Evolutionary conservation across 768 basidiomycete species (phyloP), one percentile per base, ranked within the genome.

Genomic region (Lentinula raphanica): DNA sequence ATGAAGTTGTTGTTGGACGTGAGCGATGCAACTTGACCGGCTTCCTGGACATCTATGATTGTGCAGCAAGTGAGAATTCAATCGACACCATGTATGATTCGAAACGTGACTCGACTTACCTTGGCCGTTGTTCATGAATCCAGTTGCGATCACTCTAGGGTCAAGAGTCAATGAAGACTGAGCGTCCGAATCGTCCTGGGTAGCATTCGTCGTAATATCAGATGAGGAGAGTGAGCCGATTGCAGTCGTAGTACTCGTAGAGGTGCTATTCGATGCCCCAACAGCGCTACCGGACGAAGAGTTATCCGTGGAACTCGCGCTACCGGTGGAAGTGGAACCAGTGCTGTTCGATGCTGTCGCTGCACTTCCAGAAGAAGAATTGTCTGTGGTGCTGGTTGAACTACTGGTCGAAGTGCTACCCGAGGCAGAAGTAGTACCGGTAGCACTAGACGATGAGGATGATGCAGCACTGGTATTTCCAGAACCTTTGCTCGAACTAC

Each of bases 1-100:
- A 87, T 87, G 68, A 86, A 90, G 75, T 90, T 90, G 73, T 90
- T 86, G 46, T 68, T 69, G n/a, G 85, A 85, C 0, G 80, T 85
- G 6, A 83, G 69, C 5, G 84, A 86, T 13, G 83, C 72, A 23
- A 78, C 76, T 68, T 85, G 77, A 28, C 82, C 83, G 54, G 75
- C 62, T 73, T 70, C 60, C 74, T 42, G 56, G 19, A 57, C 67
- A 13, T 61, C 72, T 50, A 9, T 35, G 17, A 35, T 4, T 2
- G 19, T 32, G 1, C 8, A 50, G 13, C n/a, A 19, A 1, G 29
- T 32, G 36, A 35, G 25, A 50, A 11, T 2, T 1, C 19, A 21
- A n/a, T 66, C 65, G 3, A 71, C 70, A 23, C 69, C 69, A 53
- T 67, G 66, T 12, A 21, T n/a, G n/a, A n/a, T 44, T 5, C 9